These are phyloP conservation scores for Dipteronia dyeriana DNA, from an alignment of 345 rosid genomes.

Conservation along the genomic window DNA sequence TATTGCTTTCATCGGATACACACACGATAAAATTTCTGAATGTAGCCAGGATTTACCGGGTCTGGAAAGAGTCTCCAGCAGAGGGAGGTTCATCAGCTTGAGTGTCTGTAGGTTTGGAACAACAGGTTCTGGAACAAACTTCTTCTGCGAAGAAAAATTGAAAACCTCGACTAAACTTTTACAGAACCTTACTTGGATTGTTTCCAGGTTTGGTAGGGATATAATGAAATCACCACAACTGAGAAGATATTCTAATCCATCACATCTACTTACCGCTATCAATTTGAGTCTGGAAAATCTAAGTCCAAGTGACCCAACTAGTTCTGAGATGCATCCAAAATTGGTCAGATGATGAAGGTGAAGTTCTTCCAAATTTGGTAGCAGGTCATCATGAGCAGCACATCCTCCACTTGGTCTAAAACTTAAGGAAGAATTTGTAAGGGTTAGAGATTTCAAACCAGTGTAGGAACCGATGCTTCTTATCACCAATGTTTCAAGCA, in stretches of 20 bases:
- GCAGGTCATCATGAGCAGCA: no score
- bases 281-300: no score
- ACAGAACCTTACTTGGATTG: constrained; percentile 38
- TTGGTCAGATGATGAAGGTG: no score
- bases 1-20: background rate
- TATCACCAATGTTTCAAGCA: constrained; percentile 33
- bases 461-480: constrained; percentile 2
- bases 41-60: constrained; percentile 21
- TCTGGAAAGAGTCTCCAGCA: constrained; percentile 25
- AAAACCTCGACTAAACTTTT: constrained; percentile 27
- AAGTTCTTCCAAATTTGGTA: no score
- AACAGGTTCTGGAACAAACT: constrained; percentile 20
- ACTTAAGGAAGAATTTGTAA: constrained; percentile 11
- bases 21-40: background rate
- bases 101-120: constrained; percentile 30
- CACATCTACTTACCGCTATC: no score
- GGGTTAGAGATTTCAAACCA: constrained; percentile 26
- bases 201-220: constrained; percentile 30
- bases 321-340: no score
- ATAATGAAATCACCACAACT: constrained; percentile 18
- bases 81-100: constrained; percentile 30
- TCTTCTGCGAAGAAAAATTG: constrained; percentile 16
- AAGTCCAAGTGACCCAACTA: no score
- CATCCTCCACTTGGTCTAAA: no score
- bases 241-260: no score